Base-by-base conservation (phyloP, 2,329 filamentous ascomycete species). In the Thielaviopsis cerberus region DNA sequence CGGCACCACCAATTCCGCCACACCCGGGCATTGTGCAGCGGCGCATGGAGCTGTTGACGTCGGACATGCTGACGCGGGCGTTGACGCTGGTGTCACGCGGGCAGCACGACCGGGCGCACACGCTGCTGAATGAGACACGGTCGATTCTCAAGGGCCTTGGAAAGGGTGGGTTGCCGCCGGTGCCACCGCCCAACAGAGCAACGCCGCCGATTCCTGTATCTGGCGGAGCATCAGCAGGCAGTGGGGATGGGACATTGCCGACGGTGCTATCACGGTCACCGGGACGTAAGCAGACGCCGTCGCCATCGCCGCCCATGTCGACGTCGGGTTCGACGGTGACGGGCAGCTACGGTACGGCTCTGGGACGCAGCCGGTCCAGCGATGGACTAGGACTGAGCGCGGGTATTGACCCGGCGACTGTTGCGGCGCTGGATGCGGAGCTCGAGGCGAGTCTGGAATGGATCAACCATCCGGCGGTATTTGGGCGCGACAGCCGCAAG, bases 381-480 rank as follows among this genome's bases (percentile, higher is more conserved):
- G 80, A 81, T 62, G 75, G 73, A 6, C 67, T 87, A 69, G 67
- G 77, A 69, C 60, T 85, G 69, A 63, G 79, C 72, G 79, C 82
- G 6, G 86, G 88, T n/a, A 91, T 98, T 58, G 92, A 98, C 66
- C 72, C 80, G 5, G 76, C 76, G 37, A 92, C 87, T 0, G 91
- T 97, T 65, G 76, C 81, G 24, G 90, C 92, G 1, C 80, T 98
- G 20, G 92, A 98, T 68, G 81, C 86, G 0, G 92, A 98, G 69
- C 79, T 98, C 34, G 88, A 95, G 68, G 81, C 86, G 34, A 88
- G 86, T 55, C 74, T 98, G 17, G 92, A 98, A 71, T 98, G 92
- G 92, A 97, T 98, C 70, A 89, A 86, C 67, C 92, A 98, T 66
- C 92, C 92, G 1, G 90, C 90, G 1, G 88, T 97, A 1, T 98